Evolutionary conservation across 768 basidiomycete genomes (phyloP).

Genomic region (Suillus spraguei): DNA sequence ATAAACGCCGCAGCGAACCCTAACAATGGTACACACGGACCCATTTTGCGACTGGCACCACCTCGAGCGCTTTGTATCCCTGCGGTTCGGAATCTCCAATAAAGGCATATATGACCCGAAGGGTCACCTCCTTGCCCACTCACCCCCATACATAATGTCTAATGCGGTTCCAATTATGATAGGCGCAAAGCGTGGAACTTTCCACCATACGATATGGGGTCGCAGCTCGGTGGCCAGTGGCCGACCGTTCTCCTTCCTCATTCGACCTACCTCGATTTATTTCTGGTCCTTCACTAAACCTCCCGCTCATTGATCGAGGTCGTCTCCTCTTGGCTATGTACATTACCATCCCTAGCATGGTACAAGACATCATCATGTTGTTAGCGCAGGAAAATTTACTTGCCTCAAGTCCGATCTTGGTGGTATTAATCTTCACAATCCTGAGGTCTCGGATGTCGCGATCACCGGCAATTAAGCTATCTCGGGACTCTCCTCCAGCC

Average conservation of each 20-base stretch:
- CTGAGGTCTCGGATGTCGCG: conserved; percentile 14
- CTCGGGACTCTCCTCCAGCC: conserved; percentile 23
- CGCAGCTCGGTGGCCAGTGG: conserved; percentile 4
- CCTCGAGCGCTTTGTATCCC: conserved; percentile 3
- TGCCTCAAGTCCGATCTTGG: conserved; percentile 22
- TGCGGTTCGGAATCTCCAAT: conserved; percentile 14
- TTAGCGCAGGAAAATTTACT: conserved; percentile 1
- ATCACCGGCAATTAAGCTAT: conserved; percentile 25
- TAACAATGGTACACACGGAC: conserved; percentile 10
- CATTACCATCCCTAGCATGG: neutral
- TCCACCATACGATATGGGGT: conserved; percentile 25
- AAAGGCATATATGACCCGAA: conserved; percentile 18
- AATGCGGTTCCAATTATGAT: conserved; percentile 7
- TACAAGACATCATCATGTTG: neutral
- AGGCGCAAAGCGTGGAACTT: conserved; percentile 23
- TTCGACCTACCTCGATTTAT: conserved; percentile 1
- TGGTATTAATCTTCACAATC: conserved; percentile 10
- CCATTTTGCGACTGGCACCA: conserved; percentile 13
- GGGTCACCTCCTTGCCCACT: neutral
- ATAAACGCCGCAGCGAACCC: conserved; percentile 13
- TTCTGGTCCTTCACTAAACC: neutral
- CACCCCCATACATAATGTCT: conserved; percentile 3
- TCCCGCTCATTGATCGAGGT: neutral
- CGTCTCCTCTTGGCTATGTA: neutral
- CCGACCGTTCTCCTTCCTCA: conserved; percentile 8